A percentile compares a stretch with the other conserved stretches of the same genome.
These are phyloP conservation scores for Diplodia scrobiculata DNA, from an alignment of 2,329 filamentous ascomycete species.

Conservation along the genomic window DNA sequence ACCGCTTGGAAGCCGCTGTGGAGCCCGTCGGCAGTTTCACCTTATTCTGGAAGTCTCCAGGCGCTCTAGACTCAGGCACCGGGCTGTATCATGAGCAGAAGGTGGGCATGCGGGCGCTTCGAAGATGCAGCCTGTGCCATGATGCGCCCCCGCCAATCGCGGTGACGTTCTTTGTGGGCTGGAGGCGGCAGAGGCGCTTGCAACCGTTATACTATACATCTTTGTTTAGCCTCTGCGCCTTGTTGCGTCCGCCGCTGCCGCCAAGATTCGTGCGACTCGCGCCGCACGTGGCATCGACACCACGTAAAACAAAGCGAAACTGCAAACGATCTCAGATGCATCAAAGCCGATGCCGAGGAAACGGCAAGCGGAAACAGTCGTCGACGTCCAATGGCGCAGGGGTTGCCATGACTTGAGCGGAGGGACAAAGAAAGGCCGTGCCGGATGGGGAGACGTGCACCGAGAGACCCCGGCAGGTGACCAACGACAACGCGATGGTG, in stretches of 20 bases:
- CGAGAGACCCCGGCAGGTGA: not conserved
- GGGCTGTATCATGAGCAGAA: constrained; percentile 4
- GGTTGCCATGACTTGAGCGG: not conserved
- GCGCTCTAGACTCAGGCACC: constrained; percentile 5
- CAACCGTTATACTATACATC: not conserved
- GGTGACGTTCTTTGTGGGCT: not conserved
- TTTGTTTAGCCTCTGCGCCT: not conserved
- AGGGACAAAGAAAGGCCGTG: constrained; percentile 5
- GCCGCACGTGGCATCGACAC: not conserved
- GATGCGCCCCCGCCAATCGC: not conserved
- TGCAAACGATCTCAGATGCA: constrained; percentile 12
- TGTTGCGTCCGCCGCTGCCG: not conserved
- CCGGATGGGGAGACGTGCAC: constrained; percentile 8
- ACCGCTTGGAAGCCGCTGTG: constrained; percentile 10
- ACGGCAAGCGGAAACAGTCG: not conserved
- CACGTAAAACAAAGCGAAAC: not conserved
- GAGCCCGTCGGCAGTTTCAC: constrained; percentile 22
- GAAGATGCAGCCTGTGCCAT: not conserved
- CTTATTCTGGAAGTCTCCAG: constrained; percentile 21
- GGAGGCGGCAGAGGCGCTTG: constrained; percentile 4
- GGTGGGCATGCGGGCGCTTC: constrained; percentile 13
- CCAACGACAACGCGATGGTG: not conserved
- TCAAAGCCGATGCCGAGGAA: not conserved
- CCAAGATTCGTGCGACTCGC: not conserved
- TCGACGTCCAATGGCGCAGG: not conserved